These are phyloP conservation scores for Alternaria longipes DNA, from an alignment of 2,329 filamentous ascomycete genomes.

Conservation along the genomic window DNA sequence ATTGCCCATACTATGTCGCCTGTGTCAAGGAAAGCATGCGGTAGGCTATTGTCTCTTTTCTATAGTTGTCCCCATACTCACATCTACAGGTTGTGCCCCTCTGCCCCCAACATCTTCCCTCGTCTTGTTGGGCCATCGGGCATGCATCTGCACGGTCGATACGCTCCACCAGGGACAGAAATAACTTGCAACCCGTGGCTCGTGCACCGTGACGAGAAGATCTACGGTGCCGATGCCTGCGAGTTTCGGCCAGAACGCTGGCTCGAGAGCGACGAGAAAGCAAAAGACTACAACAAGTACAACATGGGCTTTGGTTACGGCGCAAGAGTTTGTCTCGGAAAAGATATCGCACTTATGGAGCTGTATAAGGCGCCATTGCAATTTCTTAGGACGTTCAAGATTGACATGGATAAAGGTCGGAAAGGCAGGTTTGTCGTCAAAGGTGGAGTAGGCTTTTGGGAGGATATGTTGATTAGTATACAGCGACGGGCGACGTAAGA, in stretches of 20 bases:
- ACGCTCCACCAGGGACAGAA: conserved; percentile 38
- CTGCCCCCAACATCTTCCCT: conserved; percentile 62
- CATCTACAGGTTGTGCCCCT: conserved; percentile 55
- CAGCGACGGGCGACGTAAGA: conserved; percentile 18
- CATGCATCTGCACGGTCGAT: conserved; percentile 49
- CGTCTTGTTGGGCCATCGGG: conserved; percentile 52
- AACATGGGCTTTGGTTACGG: conserved; percentile 63
- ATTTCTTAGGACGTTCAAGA: conserved; percentile 55
- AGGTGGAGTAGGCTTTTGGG: conserved; percentile 55
- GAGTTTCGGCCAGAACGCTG: conserved; percentile 43
- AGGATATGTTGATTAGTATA: conserved; percentile 54
- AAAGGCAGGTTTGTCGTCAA: conserved; percentile 53
- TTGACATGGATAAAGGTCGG: conserved; percentile 37
- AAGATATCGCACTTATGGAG: conserved; percentile 63
- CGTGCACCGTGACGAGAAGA: conserved; percentile 38
- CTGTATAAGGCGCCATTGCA: conserved; percentile 57
- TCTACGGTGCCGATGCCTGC: conserved; percentile 41
- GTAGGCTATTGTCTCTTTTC: conserved; percentile 5
- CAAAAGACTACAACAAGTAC: conserved; percentile 58
- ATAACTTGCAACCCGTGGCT: conserved; percentile 44
- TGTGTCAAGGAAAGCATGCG: conserved; percentile 62
- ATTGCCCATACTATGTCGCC: conserved; percentile 59
- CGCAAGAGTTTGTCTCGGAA: conserved; percentile 58
- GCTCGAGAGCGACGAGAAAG: conserved; percentile 48
- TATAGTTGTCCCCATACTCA: not conserved